Evolutionary conservation across 495 filamentous ascomycete genomes (phyloP), one percentile per base, ranked within the genome.

Genomic region (Stereocaulon alpinum): DNA sequence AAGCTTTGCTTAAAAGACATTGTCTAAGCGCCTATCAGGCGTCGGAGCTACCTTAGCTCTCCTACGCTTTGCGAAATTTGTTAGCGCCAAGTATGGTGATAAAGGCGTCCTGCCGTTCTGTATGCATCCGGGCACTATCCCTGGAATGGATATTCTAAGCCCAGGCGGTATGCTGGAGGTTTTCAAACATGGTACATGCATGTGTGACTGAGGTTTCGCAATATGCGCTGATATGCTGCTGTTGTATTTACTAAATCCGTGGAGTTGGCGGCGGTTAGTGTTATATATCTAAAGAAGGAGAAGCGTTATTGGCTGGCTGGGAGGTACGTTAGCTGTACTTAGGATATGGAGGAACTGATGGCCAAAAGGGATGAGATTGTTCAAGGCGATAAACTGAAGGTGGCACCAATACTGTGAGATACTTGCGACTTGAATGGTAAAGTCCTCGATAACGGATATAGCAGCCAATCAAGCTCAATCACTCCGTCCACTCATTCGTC

Each of bases 321-420:
- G 9, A 66, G 74, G 22, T 74, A 67, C 59, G 41, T 74, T 51
- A 70, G 47, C 17, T 66, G 48, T 15, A 70, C 55, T 32, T 79
- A 76, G 77, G 74, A 79, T 62, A 73, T 79, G 71, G 62, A 65
- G 7, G 71, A 77, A 68, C 62, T 77, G 14, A 67, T 75, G 61
- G 63, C 50, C 10, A 72, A 62, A 65, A 75, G 73, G 58, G 68
- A 74, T 11, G 70, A 78, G 30, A 74, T 78, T 63, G 63, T 75
- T 6, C 59, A 71, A 29, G 58, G 55, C 6, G 71, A 77, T 40
- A 63, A 73, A 59, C 61, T 79, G 57, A 79, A 75, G 60, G 68
- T 78, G 49, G 69, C 67, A 41, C 56, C 77, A 70, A 58, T 69
- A 6, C 22, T 70, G 11, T 42, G 27, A 56, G 41, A 17, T 48